Evolutionary conservation across 1,284 basidiomycete species (phyloP), one percentile per base, ranked within the genome.

Genomic region (Neonothopanus nambi): DNA sequence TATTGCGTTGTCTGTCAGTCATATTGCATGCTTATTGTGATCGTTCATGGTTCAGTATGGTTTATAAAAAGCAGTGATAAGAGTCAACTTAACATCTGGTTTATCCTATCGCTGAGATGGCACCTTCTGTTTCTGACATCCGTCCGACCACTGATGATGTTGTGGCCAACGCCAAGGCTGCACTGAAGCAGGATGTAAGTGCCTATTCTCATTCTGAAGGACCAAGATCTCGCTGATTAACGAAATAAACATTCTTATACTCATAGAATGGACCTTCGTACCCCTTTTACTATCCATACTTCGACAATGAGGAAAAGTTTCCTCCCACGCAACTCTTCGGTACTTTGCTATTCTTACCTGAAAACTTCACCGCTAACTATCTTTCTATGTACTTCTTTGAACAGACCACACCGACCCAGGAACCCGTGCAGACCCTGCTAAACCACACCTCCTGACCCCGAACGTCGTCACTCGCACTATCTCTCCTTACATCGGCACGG

Each of bases 401-500:
- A 28, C 23, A 47, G 71, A 72, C 15, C 62, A 62, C 57, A 60
- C 59, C 50, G 81, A 84, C 55, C 73, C 76, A 5, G 81, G 81
- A 24, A 55, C 62, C 1, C 72, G 77, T 39, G 80, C 80, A 18
- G 73, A 82, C 58, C 74, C 70, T 40, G 67, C 73, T 35, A 82
- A 83, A 61, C 77, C 78, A 11, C 68, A 79, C 62, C 69, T 83
- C 15, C 73, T 82, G 40, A 68, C 59, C 5, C 56, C 68, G 13
- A 74, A 74, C 48, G 67, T 70, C 6, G 72, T 58, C n/a, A 63
- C 72, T 13, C 65, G 65, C 33, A 63, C 82, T 51, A 60, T 85
- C 48, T 80, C 75, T 57, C 82, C 82, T 1, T 78, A 76, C 62
- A 65, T 87, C 52, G 85, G 85, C 38, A 80, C 82, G 15, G 82